phyloP scores from a whole-genome alignment of 208 protist species.

The Leptomonas pyrrhocoris region DNA sequence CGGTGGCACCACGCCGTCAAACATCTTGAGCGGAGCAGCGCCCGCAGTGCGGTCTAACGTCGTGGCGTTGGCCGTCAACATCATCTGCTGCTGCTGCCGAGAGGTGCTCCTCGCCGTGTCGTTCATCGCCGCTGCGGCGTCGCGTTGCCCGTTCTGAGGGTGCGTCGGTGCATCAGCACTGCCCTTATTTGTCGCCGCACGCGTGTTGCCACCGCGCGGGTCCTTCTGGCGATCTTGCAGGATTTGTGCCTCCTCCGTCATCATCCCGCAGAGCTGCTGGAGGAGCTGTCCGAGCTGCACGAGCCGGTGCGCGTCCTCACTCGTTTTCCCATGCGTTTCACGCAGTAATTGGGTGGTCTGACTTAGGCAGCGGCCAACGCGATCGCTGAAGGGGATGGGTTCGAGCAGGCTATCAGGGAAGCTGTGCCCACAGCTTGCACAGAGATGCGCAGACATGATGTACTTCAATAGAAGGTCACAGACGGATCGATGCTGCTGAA shows the following conservation, averaged over 20 bases:
- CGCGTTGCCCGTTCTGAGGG: background rate
- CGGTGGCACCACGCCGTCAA: slow-evolving; percentile 61
- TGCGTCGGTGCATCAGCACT: slow-evolving; percentile 5
- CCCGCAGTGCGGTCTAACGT: background rate
- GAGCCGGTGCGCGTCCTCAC: slow-evolving; percentile 57
- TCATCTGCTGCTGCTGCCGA: slow-evolving; percentile 9
- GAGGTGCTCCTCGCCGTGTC: background rate
- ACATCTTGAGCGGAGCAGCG: slow-evolving; percentile 36
- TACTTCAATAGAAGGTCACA: background rate
- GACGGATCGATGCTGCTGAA: background rate
- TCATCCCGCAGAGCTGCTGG: slow-evolving; percentile 65
- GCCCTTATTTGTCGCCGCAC: background rate
- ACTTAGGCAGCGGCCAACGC: slow-evolving; percentile 60
- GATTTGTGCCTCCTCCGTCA: slow-evolving; percentile 74
- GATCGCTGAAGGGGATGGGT: slow-evolving; percentile 71
- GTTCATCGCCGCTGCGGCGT: slow-evolving; percentile 2
- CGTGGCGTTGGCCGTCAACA: background rate
- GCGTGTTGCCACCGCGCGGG: background rate
- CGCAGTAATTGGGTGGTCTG: slow-evolving; percentile 46
- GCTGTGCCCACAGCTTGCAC: slow-evolving; percentile 75
- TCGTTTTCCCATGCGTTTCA: slow-evolving; percentile 39
- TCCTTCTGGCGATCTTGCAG: slow-evolving; percentile 36
- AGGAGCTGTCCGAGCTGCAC: slow-evolving; percentile 46
- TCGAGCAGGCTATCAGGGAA: slow-evolving; percentile 63
- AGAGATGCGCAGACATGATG: slow-evolving; percentile 69